Evolutionary conservation across 139 green algal genomes (phyloP).

Genomic region (Ulvella scutata): DNA sequence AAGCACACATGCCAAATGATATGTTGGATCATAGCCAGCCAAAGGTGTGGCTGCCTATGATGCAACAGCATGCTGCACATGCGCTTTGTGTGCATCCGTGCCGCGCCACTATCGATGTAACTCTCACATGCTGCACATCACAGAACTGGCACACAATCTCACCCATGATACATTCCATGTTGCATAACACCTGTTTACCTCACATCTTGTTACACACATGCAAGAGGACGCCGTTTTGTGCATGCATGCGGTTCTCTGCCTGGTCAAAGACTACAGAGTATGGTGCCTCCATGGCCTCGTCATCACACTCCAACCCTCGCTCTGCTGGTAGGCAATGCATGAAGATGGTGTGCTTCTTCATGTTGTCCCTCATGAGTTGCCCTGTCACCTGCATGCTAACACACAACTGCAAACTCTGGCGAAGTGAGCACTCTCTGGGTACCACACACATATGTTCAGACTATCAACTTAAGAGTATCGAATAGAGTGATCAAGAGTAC

Average conservation of each 20-base stretch:
- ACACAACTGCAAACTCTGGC: no score
- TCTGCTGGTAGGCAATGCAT: conserved; percentile 96
- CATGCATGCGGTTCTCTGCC: conserved; percentile 95
- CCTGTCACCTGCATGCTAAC: conserved; percentile 70
- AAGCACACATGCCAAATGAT: no score
- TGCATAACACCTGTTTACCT: not conserved
- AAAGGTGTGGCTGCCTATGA: no score
- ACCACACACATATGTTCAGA: not conserved
- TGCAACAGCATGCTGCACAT: no score
- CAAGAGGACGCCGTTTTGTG: conserved; percentile 87
- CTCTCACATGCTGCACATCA: no score
- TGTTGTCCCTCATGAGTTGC: conserved; percentile 53
- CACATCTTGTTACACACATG: conserved; percentile 20
- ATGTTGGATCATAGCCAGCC: no score
- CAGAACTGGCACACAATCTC: no score
- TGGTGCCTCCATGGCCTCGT: conserved; percentile 83
- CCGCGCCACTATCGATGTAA: no score
- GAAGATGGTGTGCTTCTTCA: conserved; percentile 63
- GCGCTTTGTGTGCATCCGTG: no score
- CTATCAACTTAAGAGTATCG: no score
- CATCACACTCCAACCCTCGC: conserved; percentile 52
- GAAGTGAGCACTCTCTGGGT: not conserved
- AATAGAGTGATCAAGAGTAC: no score
- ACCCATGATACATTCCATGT: no score
- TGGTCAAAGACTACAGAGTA: conserved; percentile 81